Base-by-base conservation (phyloP, 1,284 basidiomycete species). In the Malassezia furfur region DNA sequence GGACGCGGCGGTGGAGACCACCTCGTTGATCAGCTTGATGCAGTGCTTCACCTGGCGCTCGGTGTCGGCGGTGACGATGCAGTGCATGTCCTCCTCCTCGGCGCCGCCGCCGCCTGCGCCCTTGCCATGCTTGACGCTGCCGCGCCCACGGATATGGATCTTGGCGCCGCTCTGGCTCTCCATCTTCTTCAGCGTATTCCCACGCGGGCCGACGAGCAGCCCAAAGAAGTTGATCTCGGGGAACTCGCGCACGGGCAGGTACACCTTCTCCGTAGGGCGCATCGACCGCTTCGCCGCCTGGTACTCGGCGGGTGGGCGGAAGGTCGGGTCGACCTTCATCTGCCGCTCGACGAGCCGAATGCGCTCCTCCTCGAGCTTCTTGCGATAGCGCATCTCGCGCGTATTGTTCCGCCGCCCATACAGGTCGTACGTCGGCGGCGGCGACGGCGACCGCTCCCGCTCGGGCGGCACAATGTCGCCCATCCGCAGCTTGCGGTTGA, bases 211-310 rank as follows among this genome's bases (percentile, higher is more conserved):
- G 61, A 99, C 93, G 57, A 99, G 83, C 58, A 99, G 80, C 68
- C 94, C 94, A 70, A 99, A 98, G 78, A 98, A 99, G 77, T 99
- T 99, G 80, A 99, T 98, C 78, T 98, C 93, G 5, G 94, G 94
- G 72, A 98, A 99, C 78, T 98, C 94, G 76, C 98, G 96, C 71
- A 96, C 90, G 28, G 94, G 94, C 61, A 99, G 91, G 75, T 96
- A 99, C 56, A 99, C 93, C 78, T 98, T 98, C 60, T 99, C 94
- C 21, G 59, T 62, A 10, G 72, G 72, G 3, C 65, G 88, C 46
- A 88, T 85, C 74, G 91, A 89, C 71, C 89, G 86, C 75, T 91
- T 89, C 46, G 75, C 72, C 43, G 77, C 73, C 59, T 94, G 88
- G 73, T 91, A 96, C 76, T 96, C 91, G 57, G 88, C 85, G 10